These are phyloP conservation scores for Sporothrix humicola DNA, from an alignment of 2,329 filamentous ascomycete genomes.

Conservation along the genomic window DNA sequence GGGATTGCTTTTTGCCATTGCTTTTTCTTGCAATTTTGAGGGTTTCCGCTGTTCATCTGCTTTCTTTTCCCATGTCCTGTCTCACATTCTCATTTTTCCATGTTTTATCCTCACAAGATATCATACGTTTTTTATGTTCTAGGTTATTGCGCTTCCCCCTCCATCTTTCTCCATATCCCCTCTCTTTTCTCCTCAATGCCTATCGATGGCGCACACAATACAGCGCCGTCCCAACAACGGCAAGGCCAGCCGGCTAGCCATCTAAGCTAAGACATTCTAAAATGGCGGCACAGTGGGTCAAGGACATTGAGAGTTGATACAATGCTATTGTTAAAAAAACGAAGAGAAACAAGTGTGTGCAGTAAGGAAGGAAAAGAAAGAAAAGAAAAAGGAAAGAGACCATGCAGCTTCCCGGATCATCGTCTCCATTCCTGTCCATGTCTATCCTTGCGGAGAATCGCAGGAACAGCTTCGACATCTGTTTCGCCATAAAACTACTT, in stretches of 20 bases:
- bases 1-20: conserved; percentile 6
- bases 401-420: conserved; percentile 3
- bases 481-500: neutral
- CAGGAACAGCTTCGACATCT: neutral
- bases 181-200: neutral
- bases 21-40: neutral
- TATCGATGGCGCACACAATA: conserved; percentile 8
- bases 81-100: conserved; percentile 13
- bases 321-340: too few species aligned
- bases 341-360: neutral
- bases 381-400: neutral
- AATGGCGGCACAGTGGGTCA: conserved; percentile 20
- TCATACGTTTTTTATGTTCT: neutral
- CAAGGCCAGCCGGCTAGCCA: conserved; percentile 5
- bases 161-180: too few species aligned
- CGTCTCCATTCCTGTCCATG: neutral
- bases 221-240: conserved; percentile 6
- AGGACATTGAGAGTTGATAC: too few species aligned
- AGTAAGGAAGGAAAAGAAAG: neutral
- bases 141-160: neutral
- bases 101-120: neutral
- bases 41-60: neutral
- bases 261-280: conserved; percentile 24
- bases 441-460: neutral
- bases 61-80: conserved; percentile 8